phyloP scores from a whole-genome alignment of 441 rosid genomes.

The Macaranga tanarius region DNA sequence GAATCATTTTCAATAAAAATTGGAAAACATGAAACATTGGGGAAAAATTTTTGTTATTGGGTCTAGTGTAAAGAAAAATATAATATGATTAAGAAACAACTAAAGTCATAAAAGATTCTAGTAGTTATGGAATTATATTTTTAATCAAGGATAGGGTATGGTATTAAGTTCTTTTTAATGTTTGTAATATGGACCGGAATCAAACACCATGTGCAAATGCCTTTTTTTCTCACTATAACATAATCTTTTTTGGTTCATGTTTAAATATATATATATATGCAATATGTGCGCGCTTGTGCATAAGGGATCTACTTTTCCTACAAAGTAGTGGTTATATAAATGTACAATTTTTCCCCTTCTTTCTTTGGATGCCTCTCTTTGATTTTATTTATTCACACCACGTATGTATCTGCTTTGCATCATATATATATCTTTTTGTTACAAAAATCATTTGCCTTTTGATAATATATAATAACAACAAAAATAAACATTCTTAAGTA shows the following conservation, averaged over 20 bases:
- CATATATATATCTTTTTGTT: constrained; percentile 9
- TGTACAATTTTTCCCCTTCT: constrained; percentile 19
- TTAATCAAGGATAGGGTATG: constrained; percentile 1
- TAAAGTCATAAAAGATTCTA: constrained; percentile 26
- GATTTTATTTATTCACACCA: not conserved
- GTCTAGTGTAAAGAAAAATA: not conserved
- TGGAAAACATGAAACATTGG: not conserved
- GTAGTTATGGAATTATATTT: constrained; percentile 20
- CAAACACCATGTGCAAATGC: constrained; percentile 34
- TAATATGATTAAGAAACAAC: not conserved
- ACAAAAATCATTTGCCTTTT: constrained; percentile 32
- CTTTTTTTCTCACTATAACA: constrained; percentile 23
- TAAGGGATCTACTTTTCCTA: constrained; percentile 18
- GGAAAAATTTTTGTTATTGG: not conserved
- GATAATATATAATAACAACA: constrained; percentile 1
- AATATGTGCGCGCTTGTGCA: constrained; percentile 3
- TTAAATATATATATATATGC: not conserved
- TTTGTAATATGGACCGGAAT: constrained; percentile 14
- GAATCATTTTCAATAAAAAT: constrained; percentile 9
- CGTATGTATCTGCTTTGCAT: constrained; percentile 22
- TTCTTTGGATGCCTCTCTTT: constrained; percentile 34
- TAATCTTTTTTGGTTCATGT: not conserved
- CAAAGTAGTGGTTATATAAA: constrained; percentile 24
- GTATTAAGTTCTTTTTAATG: constrained; percentile 20
- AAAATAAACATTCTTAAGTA: too few relatives aligned